A percentile compares a stretch with the other conserved stretches of the same genome.
Conservation (phyloP, 768 basidiomycete species). For the Naematelia encephala region DNA sequence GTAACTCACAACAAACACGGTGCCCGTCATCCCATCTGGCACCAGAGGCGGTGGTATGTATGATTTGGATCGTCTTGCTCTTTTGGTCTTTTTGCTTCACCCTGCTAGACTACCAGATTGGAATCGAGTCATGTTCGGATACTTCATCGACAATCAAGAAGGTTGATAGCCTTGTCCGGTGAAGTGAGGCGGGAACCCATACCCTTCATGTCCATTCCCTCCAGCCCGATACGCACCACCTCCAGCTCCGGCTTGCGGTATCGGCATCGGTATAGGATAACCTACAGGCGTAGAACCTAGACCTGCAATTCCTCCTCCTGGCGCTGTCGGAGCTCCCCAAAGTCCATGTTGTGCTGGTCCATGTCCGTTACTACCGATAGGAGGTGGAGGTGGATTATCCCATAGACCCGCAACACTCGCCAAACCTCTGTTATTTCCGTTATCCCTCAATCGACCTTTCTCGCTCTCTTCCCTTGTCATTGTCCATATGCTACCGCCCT, state of each 20-base stretch:
- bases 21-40: no score
- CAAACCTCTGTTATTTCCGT: not conserved
- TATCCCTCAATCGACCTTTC: conserved; percentile 18
- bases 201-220: not conserved
- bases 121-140: no score
- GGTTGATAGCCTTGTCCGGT: not conserved
- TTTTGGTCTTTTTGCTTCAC: no score
- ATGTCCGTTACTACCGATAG: not conserved
- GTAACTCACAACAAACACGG: no score
- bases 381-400: not conserved
- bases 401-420: not conserved
- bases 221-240: not conserved
- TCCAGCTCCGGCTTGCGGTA: no score
- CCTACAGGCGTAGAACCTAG: not conserved
- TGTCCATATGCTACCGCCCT: conserved; percentile 33
- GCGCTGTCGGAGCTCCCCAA: not conserved
- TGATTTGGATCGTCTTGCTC: no score
- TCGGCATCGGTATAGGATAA: not conserved
- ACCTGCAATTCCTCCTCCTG: no score
- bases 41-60: no score
- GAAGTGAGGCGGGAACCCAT: not conserved
- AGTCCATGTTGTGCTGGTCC: no score
- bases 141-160: no score
- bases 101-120: no score
- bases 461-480: conserved; percentile 37